These are phyloP conservation scores for Isoetes engelmannii DNA, from an alignment of 83 land plant species.

Conservation along the genomic window DNA sequence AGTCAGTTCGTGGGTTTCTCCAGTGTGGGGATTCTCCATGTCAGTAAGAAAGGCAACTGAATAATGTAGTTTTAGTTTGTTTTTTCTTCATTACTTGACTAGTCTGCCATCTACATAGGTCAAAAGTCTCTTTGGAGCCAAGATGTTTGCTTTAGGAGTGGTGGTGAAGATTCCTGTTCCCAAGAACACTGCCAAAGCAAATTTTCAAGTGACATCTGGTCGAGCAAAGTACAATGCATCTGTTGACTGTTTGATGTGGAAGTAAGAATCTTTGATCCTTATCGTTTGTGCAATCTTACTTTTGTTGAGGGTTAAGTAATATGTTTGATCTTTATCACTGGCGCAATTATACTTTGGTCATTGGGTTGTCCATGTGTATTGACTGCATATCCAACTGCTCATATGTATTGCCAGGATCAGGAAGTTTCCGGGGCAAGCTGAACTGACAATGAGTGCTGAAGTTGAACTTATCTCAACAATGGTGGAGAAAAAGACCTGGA, in stretches of 20 bases:
- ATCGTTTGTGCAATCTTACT: neutral
- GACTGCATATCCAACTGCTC: constrained; percentile 2
- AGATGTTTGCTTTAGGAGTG: constrained; percentile 98
- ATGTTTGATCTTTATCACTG: neutral
- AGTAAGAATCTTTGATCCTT: constrained; percentile 48
- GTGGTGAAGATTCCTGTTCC: constrained; percentile 99
- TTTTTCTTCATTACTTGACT: neutral
- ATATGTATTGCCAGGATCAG: constrained; percentile 57
- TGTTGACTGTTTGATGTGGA: constrained; percentile 92
- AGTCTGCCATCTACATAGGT: constrained; percentile 41
- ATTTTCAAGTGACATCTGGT: constrained; percentile 93
- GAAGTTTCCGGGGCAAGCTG: constrained; percentile 99
- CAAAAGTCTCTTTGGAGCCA: constrained; percentile 98
- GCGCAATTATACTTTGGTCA: too few species aligned
- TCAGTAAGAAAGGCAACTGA: neutral
- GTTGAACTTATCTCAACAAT: constrained; percentile 96
- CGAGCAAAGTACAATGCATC: constrained; percentile 94
- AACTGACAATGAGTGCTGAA: constrained; percentile 98
- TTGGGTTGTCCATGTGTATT: neutral
- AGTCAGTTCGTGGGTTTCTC: too few species aligned
- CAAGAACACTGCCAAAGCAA: constrained; percentile 96
- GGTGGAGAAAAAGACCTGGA: constrained; percentile 88
- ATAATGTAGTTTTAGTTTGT: neutral
- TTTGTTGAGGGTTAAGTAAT: neutral
- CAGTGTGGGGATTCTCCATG: neutral